Evolutionary conservation across 2,329 filamentous ascomycete genomes (phyloP).

Genomic region (Alternaria sp.): DNA sequence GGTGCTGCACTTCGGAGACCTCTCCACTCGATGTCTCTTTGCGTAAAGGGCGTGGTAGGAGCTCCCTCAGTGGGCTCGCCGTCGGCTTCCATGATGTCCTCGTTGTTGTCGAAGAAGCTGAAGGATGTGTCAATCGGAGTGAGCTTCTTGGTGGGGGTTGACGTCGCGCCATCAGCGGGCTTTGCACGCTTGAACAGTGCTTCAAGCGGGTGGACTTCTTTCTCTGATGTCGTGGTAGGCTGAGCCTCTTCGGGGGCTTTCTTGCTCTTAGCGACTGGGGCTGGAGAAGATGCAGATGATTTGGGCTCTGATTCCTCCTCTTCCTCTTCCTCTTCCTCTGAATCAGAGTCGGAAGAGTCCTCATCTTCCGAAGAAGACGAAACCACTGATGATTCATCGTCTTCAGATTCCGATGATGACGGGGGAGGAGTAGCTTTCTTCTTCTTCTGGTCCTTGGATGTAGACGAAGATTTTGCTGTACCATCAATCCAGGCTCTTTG

Average conservation of each 20-base stretch:
- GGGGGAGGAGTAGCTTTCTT: slow-evolving; percentile 36
- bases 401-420: slow-evolving; percentile 36
- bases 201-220: slow-evolving; percentile 82
- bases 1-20: slow-evolving; percentile 87
- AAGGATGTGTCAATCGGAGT: slow-evolving; percentile 68
- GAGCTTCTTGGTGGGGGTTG: slow-evolving; percentile 50
- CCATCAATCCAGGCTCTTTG: slow-evolving; percentile 31
- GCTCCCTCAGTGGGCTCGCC: slow-evolving; percentile 42
- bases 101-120: slow-evolving; percentile 74
- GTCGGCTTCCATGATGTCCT: slow-evolving; percentile 52
- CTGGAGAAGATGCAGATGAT: slow-evolving; percentile 25
- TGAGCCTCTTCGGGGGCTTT: slow-evolving; percentile 24
- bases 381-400: slow-evolving; percentile 47
- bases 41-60: slow-evolving; percentile 85
- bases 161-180: slow-evolving; percentile 40
- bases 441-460: slow-evolving; percentile 31
- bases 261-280: slow-evolving; percentile 19
- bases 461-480: slow-evolving; percentile 26
- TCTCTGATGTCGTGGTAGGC: slow-evolving; percentile 32
- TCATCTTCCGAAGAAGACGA: slow-evolving; percentile 48
- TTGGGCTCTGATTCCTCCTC: slow-evolving; percentile 26
- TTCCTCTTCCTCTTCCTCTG: slow-evolving; percentile 31
- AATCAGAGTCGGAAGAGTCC: slow-evolving; percentile 30
- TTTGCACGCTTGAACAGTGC: slow-evolving; percentile 84
- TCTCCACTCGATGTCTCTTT: slow-evolving; percentile 78